These are phyloP conservation scores for Starmerella floricola DNA, from an alignment of 805 yeast species.

Conservation along the genomic window DNA sequence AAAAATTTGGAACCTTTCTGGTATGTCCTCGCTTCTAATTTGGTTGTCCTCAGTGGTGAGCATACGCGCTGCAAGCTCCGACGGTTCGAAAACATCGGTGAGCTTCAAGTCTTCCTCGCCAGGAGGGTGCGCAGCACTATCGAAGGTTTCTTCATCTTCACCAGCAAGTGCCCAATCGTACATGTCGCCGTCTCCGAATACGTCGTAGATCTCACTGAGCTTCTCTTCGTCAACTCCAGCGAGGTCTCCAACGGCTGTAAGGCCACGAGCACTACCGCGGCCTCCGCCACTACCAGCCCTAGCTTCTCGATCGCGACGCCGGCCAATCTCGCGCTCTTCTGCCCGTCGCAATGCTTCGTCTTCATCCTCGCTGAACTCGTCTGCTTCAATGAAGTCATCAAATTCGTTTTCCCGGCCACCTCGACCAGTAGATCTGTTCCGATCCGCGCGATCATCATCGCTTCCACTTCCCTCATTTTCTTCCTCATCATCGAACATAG, in stretches of 20 bases:
- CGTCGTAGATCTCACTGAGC: constrained; percentile 83
- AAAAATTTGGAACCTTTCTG: constrained; percentile 78
- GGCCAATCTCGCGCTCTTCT: constrained; percentile 36
- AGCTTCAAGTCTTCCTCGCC: constrained; percentile 41
- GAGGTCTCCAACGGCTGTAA: constrained; percentile 22
- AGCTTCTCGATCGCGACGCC: constrained; percentile 3
- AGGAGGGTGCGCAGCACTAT: constrained; percentile 19
- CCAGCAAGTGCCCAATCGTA: constrained; percentile 97
- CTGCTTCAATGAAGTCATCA: constrained; percentile 96
- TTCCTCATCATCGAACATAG: constrained; percentile 57
- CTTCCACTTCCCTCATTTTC: constrained; percentile 27
- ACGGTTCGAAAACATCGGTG: constrained; percentile 86
- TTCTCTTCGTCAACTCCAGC: constrained; percentile 71
- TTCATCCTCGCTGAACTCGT: constrained; percentile 65
- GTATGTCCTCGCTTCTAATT: constrained; percentile 75
- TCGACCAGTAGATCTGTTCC: neutral
- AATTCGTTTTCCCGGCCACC: constrained; percentile 40
- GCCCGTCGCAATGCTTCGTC: constrained; percentile 52
- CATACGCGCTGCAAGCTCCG: constrained; percentile 80
- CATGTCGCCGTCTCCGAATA: constrained; percentile 93
- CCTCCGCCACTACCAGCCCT: neutral
- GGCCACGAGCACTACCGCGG: constrained; percentile 7
- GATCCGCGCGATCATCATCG: neutral
- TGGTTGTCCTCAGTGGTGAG: constrained; percentile 84
- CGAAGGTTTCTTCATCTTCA: constrained; percentile 42